These are phyloP conservation scores for Beauveria caledonica DNA, from an alignment of 2,329 filamentous ascomycete genomes.

Conservation along the genomic window DNA sequence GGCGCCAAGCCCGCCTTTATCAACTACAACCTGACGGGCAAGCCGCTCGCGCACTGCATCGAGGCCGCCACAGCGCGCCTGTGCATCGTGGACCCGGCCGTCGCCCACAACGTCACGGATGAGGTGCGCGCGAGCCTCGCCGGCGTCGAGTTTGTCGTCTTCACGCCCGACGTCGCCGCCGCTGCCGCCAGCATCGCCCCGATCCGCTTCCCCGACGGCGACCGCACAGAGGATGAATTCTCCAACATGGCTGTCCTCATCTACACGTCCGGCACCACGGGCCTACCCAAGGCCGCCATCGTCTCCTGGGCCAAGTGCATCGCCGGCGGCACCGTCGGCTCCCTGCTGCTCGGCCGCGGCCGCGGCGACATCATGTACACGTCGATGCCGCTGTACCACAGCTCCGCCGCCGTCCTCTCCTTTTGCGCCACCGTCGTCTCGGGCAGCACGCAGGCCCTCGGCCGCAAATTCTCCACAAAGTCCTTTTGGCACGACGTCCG, in stretches of 20 bases:
- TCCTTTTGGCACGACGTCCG: constrained; percentile 71
- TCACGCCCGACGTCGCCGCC: constrained; percentile 50
- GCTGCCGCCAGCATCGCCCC: constrained; percentile 44
- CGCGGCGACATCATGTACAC: constrained; percentile 66
- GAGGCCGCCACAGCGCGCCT: constrained; percentile 57
- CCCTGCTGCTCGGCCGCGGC: constrained; percentile 48
- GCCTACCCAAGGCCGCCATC: constrained; percentile 71
- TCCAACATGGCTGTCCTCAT: constrained; percentile 64
- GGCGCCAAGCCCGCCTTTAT: constrained; percentile 79
- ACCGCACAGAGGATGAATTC: constrained; percentile 40
- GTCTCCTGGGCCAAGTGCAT: constrained; percentile 63
- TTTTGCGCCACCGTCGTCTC: constrained; percentile 51
- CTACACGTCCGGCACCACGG: constrained; percentile 80
- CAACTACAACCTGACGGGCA: constrained; percentile 74
- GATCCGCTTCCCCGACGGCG: constrained; percentile 49
- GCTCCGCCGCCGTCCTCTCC: constrained; percentile 65
- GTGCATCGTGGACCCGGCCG: constrained; percentile 58
- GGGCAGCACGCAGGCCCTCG: constrained; percentile 61
- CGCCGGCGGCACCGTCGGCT: constrained; percentile 43
- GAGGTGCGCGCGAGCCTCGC: constrained; percentile 44
- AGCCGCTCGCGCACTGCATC: constrained; percentile 66
- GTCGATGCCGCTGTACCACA: constrained; percentile 85
- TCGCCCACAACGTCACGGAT: constrained; percentile 48
- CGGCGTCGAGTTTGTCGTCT: constrained; percentile 49
- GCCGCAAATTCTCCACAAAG: constrained; percentile 68